phyloP scores from a whole-genome alignment of 2,329 filamentous ascomycete species.

The Rosellinia necatrix region DNA sequence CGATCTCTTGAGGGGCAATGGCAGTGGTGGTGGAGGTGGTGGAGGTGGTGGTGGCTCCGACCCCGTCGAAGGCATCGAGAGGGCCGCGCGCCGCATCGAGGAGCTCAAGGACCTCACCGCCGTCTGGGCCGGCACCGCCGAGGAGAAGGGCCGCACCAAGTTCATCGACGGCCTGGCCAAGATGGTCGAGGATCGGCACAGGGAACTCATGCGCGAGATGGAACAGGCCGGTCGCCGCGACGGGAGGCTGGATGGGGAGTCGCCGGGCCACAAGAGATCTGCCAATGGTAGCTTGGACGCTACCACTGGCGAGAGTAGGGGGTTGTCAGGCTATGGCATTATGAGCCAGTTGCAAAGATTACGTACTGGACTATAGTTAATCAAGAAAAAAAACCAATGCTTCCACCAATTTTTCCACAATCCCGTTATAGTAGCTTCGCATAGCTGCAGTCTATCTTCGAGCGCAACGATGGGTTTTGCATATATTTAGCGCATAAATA shows the following conservation, averaged over 20 bases:
- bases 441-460: background rate
- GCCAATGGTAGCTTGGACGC: conserved; percentile 35
- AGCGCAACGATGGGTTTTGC: background rate
- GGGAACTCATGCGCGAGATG: conserved; percentile 57
- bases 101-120: conserved; percentile 73
- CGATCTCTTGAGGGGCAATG: conserved; percentile 59
- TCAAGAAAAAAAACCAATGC: background rate
- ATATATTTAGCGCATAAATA: background rate
- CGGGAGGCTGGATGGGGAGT: conserved; percentile 41
- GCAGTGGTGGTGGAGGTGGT: background rate
- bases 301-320: conserved; percentile 46
- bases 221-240: conserved; percentile 50
- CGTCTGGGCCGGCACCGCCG: conserved; percentile 96
- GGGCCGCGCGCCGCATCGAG: conserved; percentile 74
- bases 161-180: conserved; percentile 83
- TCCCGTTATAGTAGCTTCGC: background rate
- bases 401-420: background rate
- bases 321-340: conserved; percentile 59
- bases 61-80: conserved; percentile 69
- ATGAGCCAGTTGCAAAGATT: conserved; percentile 68
- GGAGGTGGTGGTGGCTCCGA: too few species aligned
- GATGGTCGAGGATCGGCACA: conserved; percentile 77
- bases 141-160: conserved; percentile 81
- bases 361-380: conserved; percentile 52
- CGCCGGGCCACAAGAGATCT: conserved; percentile 43